Conservation (phyloP, 108 stramenopile genomes). For the Pseudonitzschia multiseries region DNA sequence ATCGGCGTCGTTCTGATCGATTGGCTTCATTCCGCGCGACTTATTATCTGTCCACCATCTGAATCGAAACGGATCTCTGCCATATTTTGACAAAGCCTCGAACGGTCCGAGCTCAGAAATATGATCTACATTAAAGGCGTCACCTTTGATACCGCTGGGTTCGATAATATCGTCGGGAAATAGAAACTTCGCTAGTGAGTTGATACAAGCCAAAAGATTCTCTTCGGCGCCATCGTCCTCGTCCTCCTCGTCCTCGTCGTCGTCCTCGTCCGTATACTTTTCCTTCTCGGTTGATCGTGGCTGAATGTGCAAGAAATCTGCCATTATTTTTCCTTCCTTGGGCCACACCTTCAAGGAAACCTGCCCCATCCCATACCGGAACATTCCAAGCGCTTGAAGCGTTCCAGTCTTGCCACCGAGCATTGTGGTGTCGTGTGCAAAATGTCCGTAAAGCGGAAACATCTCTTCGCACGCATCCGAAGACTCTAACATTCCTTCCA, state of each 20-base stretch:
- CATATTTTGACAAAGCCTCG: neutral
- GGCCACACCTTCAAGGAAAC: neutral
- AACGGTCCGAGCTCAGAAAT: neutral
- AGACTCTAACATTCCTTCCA: neutral
- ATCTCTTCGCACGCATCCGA: neutral
- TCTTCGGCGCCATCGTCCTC: neutral
- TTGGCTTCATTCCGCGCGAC: neutral
- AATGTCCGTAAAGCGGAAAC: neutral
- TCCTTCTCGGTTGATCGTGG: neutral
- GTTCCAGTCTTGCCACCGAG: neutral
- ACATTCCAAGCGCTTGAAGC: slow-evolving; percentile 2
- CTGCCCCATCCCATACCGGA: neutral
- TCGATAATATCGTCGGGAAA: slow-evolving; percentile 2
- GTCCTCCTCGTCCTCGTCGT: neutral
- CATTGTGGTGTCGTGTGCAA: neutral
- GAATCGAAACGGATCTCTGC: neutral
- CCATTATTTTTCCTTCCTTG: neutral
- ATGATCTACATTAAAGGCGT: neutral
- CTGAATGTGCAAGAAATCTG: neutral
- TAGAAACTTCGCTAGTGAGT: neutral
- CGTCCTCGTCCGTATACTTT: neutral
- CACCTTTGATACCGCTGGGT: neutral
- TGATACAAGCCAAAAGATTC: neutral
- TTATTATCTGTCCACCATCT: neutral
- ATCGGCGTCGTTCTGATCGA: slow-evolving; percentile 6